Conservation (phyloP, 805 yeast species). For the Limtongia smithiae region DNA sequence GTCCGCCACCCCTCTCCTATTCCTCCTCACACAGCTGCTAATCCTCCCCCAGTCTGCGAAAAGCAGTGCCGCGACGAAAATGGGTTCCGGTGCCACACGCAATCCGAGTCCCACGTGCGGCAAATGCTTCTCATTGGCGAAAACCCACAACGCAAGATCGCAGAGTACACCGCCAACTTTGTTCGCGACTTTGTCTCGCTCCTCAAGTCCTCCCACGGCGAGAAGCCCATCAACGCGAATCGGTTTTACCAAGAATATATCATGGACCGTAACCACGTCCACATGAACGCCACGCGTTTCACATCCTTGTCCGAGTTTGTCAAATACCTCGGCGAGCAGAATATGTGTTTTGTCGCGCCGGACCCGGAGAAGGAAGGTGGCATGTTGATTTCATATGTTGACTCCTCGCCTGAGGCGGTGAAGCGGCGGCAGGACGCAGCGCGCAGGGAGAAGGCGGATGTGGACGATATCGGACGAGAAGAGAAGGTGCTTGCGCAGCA, state of each 20-base stretch:
- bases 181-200: slow-evolving; percentile 59
- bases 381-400: slow-evolving; percentile 51
- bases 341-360: slow-evolving; percentile 51
- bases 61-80: slow-evolving; percentile 95
- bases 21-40: slow-evolving; percentile 29
- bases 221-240: slow-evolving; percentile 74
- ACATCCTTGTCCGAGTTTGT: slow-evolving; percentile 64
- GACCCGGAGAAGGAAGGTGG: slow-evolving; percentile 37
- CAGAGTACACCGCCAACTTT: slow-evolving; percentile 58
- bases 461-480: slow-evolving; percentile 48
- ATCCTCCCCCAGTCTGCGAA: slow-evolving; percentile 53
- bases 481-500: slow-evolving; percentile 49
- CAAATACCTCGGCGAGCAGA: slow-evolving; percentile 53
- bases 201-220: slow-evolving; percentile 70
- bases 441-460: slow-evolving; percentile 40
- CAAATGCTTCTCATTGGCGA: slow-evolving; percentile 49
- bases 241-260: slow-evolving; percentile 88
- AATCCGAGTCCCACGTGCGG: slow-evolving; percentile 71
- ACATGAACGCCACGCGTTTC: slow-evolving; percentile 88
- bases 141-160: slow-evolving; percentile 46
- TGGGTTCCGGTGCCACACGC: slow-evolving; percentile 88
- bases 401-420: slow-evolving; percentile 50
- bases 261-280: slow-evolving; percentile 75
- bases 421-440: slow-evolving; percentile 41
- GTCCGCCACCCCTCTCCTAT: neutral